Evolutionary conservation across 495 filamentous ascomycete species (phyloP), one percentile per base, ranked within the genome.

Genomic region (Monascus purpureus): DNA sequence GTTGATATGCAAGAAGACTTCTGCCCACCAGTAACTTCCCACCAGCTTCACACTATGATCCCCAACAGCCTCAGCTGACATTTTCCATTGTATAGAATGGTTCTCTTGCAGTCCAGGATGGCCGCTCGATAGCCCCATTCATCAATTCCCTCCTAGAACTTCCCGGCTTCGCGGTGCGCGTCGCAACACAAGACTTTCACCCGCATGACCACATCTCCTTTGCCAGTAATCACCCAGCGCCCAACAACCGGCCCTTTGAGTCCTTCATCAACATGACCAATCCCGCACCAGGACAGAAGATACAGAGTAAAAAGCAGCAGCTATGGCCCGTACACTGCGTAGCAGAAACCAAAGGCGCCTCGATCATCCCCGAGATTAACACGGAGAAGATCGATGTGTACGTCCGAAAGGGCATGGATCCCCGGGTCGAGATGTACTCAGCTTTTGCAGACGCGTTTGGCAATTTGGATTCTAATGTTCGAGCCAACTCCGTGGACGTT

Each of bases 1-100:
- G 76, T 95, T 13, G 87, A 95, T 52, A 65, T 93, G 57, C 90
- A 97, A 59, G 82, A 94, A 53, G 90, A 95, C 63, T 97, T 97
- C 57, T 93, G 84, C 55, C 83, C 82, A 37, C 88, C 88, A 15
- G 82, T 90, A 40, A 37, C 42, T 16, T 46, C n/a, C 4, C 25
- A 27, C 16, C 14, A 29, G 6, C 27, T 2, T 7, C 2, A 7
- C 13, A 23, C 17, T 28, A 18, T 6, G 25, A 17, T 23, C 20
- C 9, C 4, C 20, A 22, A 4, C 20, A 22, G 20, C 35, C 8
- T 13, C 6, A 34, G 31, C 15, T 29, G 11, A n/a, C 37, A 16
- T 8, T 24, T 9, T 19, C 15, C 28, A 2, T 13, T 17, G 8
- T 31, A 35, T 35, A 92, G 85, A 70, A 77, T 46, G 90, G 90